A percentile compares a stretch with the other conserved stretches of the same genome.
These are phyloP conservation scores for Stereocaulon alpinum DNA, from an alignment of 495 filamentous ascomycete species.

Conservation along the genomic window DNA sequence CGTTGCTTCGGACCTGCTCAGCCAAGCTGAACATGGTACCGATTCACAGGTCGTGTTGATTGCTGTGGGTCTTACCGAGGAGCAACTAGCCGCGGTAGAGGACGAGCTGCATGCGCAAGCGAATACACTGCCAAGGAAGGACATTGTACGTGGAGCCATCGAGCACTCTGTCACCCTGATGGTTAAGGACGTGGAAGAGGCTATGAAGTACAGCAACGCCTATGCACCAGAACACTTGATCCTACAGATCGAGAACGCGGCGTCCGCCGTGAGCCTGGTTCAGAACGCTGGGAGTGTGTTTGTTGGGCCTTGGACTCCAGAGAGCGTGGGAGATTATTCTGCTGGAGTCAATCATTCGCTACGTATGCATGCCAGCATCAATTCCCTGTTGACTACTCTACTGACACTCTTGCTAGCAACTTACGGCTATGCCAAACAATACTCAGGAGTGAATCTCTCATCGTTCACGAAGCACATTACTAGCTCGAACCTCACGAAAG, in stretches of 20 bases:
- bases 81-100: constrained; percentile 68
- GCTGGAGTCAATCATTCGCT: constrained; percentile 95
- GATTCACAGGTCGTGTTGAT: constrained; percentile 94
- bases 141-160: constrained; percentile 88
- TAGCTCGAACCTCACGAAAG: constrained; percentile 72
- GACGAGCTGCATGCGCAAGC: constrained; percentile 85
- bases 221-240: constrained; percentile 99
- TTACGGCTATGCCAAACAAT: constrained; percentile 95
- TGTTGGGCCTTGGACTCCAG: constrained; percentile 89
- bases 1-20: constrained; percentile 86
- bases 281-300: constrained; percentile 94
- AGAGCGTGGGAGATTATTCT: constrained; percentile 94
- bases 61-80: constrained; percentile 65
- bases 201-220: constrained; percentile 76
- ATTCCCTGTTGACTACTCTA: constrained; percentile 7
- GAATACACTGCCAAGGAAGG: constrained; percentile 74
- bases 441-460: constrained; percentile 90
- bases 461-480: constrained; percentile 97
- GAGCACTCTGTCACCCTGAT: constrained; percentile 80
- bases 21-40: constrained; percentile 91
- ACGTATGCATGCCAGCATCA: constrained; percentile 42
- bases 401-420: constrained; percentile 51
- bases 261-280: constrained; percentile 62
- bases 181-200: constrained; percentile 70
- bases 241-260: constrained; percentile 69